Evolutionary conservation across 192 early-diverging fungal species (phyloP), one percentile per base, ranked within the genome.

Genomic region (Gaertneriomyces semiglobifer): DNA sequence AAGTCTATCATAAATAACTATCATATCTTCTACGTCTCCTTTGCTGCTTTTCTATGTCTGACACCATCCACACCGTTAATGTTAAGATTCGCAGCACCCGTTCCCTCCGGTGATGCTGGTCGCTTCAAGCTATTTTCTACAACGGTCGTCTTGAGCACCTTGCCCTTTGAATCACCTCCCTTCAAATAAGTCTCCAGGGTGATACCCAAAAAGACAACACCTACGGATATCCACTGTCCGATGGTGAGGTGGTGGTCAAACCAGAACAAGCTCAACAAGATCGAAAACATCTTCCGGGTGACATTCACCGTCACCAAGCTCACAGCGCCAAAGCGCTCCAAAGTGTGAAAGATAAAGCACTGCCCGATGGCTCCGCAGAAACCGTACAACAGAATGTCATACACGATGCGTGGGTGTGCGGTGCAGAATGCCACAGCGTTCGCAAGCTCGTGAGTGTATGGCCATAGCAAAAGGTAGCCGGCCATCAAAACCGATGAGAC

Each of bases 281-380:
- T 94, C 1, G 93, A 93, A 60, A 96, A 90, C 72, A 99, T 90
- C 74, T 99, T 99, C 54, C 97, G 83, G 0, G 94, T 96, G 25
- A 99, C 94, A 0, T 92, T 99, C 43, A 96, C 88, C 6, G 91
- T 97, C n/a, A 94, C 93, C 42, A 97, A 74, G 8, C 85, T 84
- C 38, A 99, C 77, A 51, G 91, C 90, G 7, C 95, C 97, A 76
- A 93, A 98, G 7, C 81, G 80, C 52, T 92, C 88, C 20, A 99
- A 86, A 43, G 91, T 93, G 78, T 92, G 92, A 77, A 94, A 99
- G 58, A 99, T 94, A 78, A 99, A 98, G 79, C 91, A 91, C 77
- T 99, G 97, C n/a, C 97, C 97, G 10, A 98, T 46, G 6, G 94
- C 92, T 10, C 97, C 97, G 75, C 90, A 92, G 5, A 96, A 63